Evolutionary conservation across 1,284 basidiomycete genomes (phyloP).

Genomic region (Puccinia triticina): DNA sequence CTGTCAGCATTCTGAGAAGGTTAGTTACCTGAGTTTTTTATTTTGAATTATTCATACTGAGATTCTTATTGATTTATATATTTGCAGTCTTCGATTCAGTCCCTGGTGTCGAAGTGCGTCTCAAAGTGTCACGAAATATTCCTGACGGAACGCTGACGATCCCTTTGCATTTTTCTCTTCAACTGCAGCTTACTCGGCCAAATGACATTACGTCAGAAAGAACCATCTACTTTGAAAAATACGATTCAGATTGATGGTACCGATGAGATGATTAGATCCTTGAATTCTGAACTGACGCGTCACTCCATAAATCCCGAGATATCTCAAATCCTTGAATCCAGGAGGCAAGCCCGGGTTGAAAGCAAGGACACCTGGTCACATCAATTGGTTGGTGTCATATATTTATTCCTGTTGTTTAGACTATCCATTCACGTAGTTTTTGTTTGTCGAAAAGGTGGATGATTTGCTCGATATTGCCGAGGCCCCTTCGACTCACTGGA

Average conservation of each 20-base stretch:
- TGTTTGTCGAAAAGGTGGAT: constrained; percentile 24
- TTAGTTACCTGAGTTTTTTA: constrained; percentile 56
- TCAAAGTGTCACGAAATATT: constrained; percentile 57
- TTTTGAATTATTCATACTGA: constrained; percentile 15
- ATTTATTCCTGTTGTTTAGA: background rate
- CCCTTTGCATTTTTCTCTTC: background rate
- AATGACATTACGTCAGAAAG: constrained; percentile 22
- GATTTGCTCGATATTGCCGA: constrained; percentile 42
- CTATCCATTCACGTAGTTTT: background rate
- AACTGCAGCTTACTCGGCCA: constrained; percentile 29
- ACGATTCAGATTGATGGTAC: constrained; percentile 10
- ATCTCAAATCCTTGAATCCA: constrained; percentile 8
- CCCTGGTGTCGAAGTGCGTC: constrained; percentile 66
- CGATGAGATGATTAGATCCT: constrained; percentile 1
- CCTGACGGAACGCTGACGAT: constrained; percentile 55
- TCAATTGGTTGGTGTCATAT: constrained; percentile 38
- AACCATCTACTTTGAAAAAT: constrained; percentile 34
- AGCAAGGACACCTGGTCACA: background rate
- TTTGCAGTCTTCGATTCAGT: constrained; percentile 74
- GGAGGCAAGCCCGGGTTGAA: background rate
- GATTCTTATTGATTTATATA: background rate
- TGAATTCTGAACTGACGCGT: constrained; percentile 20
- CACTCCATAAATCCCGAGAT: constrained; percentile 40
- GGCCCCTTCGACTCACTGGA: constrained; percentile 51
- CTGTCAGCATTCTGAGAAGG: constrained; percentile 91